Evolutionary conservation across 1,284 basidiomycete genomes (phyloP), one percentile per base, ranked within the genome.

Genomic region (Leccinum insolens): DNA sequence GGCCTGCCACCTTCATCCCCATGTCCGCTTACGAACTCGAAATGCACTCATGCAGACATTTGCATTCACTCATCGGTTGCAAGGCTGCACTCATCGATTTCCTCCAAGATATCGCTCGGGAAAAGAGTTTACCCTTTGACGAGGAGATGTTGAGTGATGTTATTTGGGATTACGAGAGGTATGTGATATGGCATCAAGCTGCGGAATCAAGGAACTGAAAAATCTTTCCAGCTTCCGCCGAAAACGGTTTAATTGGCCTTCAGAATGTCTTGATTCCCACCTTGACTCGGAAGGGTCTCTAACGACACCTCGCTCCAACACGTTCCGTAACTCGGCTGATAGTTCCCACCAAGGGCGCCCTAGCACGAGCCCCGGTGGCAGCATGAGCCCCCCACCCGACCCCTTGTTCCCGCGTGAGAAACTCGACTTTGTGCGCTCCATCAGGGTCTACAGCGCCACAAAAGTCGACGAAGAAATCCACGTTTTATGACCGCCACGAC

Each of bases 121-220:
- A 71, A 12, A 67, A 61, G 41, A 64, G 67, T 3, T 9, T 70
- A 14, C 28, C 70, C 7, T 72, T 76, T 52, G 73, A 81, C 64
- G 72, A 80, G 12, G 84, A 85, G 9, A 81, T 84, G 68, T 82
- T 91, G 58, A 80, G 84, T 15, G 83, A 88, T 39, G 76, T 82
- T 12, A 72, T 92, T 12, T 91, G 88, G 87, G 84, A 88, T 52
- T 93, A 92, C 72, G 89, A 91, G 70, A 83, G 84, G 90, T 91
- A 77, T 68, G 87, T 69, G 67, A 61, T 12, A 17, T 11, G 28
- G 25, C 25, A 57, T 44, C 31, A 44, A 49, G 31, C 20, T 62
- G 20, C 12, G 64, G 64, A 39, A 67, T 68, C 62, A 39, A 65
- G 63, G 61, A 52, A 7, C 44, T 57, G 62, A 49, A 70, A 44